phyloP scores from a whole-genome alignment of 2,329 filamentous ascomycete species.

The Ophiostoma ulmi region DNA sequence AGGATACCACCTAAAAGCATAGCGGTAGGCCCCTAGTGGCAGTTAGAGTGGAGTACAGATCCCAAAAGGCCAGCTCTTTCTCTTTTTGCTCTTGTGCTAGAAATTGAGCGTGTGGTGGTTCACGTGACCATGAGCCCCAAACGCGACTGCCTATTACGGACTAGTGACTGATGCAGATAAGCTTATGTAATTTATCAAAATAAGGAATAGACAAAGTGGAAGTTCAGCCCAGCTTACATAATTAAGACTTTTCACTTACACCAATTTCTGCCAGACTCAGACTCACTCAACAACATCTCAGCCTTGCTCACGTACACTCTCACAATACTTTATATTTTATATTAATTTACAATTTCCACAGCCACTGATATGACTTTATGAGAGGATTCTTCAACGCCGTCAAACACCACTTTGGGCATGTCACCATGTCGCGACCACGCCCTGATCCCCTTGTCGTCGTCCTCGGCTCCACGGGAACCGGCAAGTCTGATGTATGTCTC shows the following conservation, averaged over 20 bases:
- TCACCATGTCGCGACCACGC: slow-evolving; percentile 30
- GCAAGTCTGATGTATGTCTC: slow-evolving; percentile 76
- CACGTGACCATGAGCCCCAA: background rate
- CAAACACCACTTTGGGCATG: slow-evolving; percentile 35
- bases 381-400: slow-evolving; percentile 19
- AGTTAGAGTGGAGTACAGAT: background rate
- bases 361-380: slow-evolving; percentile 14
- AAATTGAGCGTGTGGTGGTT: too few relatives aligned
- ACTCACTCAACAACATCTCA: background rate
- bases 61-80: slow-evolving; percentile 2
- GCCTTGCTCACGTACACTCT: background rate
- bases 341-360: background rate
- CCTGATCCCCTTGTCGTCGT: slow-evolving; percentile 67
- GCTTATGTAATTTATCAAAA: background rate
- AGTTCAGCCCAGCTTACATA: background rate
- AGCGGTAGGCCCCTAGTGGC: background rate
- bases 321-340: background rate
- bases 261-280: background rate
- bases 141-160: background rate
- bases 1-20: slow-evolving; percentile 29
- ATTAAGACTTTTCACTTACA: slow-evolving; percentile 6
- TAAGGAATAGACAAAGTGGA: too few relatives aligned
- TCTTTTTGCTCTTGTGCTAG: background rate
- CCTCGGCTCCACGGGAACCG: slow-evolving; percentile 85
- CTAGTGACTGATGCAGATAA: background rate